phyloP scores from a whole-genome alignment of 192 early-diverging fungal genomes.

The Entrophospora sp. region DNA sequence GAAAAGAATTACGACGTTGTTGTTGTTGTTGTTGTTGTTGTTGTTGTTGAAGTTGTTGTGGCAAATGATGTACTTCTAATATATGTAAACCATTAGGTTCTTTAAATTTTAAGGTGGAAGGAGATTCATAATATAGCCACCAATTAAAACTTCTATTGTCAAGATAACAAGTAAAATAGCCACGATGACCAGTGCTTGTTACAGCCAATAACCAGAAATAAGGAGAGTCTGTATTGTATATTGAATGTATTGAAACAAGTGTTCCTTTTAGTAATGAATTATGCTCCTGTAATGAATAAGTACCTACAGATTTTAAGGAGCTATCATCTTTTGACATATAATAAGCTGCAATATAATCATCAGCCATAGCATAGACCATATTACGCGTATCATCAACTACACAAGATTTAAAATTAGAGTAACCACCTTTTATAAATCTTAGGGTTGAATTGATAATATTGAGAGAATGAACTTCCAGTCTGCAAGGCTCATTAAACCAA shows the following conservation, averaged over 20 bases:
- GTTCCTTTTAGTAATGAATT: not conserved
- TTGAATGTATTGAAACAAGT: slow-evolving; percentile 5
- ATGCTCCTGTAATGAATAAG: not conserved
- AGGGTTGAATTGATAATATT: not conserved
- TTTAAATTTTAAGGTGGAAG: not conserved
- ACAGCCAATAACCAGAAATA: slow-evolving; percentile 5
- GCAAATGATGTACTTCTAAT: slow-evolving; percentile 4
- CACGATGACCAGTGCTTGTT: slow-evolving; percentile 6
- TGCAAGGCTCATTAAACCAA: slow-evolving; percentile 4
- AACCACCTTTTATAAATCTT: not conserved
- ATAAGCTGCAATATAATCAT: slow-evolving; percentile 4
- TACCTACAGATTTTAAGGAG: not conserved
- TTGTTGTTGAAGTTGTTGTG: not conserved
- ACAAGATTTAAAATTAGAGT: not conserved
- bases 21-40: not conserved
- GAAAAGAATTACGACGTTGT: not conserved
- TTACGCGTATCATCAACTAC: slow-evolving; percentile 5
- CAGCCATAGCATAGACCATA: not conserved
- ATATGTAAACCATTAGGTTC: slow-evolving; percentile 11
- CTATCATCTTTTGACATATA: not conserved
- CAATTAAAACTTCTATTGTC: not conserved
- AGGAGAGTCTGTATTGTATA: slow-evolving; percentile 9
- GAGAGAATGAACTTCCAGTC: not conserved
- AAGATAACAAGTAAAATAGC: slow-evolving; percentile 16
- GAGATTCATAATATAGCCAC: not conserved